Percentiles rank a stretch among this genome's conserved stretches.
These are phyloP conservation scores for Candida tammaniensis DNA, from an alignment of 805 yeast species.

Conservation along the genomic window DNA sequence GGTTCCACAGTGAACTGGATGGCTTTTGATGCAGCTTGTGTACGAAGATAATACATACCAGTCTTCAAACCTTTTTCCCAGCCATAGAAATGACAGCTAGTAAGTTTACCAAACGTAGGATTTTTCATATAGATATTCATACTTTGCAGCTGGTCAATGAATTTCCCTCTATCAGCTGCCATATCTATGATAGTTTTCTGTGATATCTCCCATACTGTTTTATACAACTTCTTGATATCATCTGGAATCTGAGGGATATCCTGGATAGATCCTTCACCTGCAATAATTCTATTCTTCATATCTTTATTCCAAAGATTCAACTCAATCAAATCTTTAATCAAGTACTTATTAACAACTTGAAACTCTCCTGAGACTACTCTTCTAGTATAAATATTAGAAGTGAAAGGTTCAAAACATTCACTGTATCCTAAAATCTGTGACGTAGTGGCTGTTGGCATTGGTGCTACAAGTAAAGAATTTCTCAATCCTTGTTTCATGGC, in stretches of 20 bases:
- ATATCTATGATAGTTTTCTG: constrained; percentile 82
- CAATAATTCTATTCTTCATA: constrained; percentile 73
- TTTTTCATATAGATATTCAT: constrained; percentile 38
- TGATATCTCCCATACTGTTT: constrained; percentile 95
- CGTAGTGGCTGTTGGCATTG: constrained; percentile 98
- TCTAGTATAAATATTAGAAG: constrained; percentile 88
- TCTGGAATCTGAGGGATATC: constrained; percentile 69
- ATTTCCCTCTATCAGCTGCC: constrained; percentile 78
- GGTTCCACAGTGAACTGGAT: constrained; percentile 33
- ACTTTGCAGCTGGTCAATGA: constrained; percentile 54
- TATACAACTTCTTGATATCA: constrained; percentile 73
- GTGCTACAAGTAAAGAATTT: constrained; percentile 85
- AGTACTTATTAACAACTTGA: constrained; percentile 86
- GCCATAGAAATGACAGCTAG: constrained; percentile 43
- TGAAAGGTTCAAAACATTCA: constrained; percentile 95
- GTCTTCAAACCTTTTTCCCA: constrained; percentile 40
- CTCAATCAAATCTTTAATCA: constrained; percentile 76
- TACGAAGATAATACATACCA: constrained; percentile 39
- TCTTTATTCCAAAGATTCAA: constrained; percentile 80
- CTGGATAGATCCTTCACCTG: constrained; percentile 84
- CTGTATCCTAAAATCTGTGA: constrained; percentile 92
- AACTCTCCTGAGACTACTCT: constrained; percentile 92
- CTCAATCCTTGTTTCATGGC: constrained; percentile 68
- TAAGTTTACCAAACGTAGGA: constrained; percentile 38
- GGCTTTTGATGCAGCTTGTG: constrained; percentile 38